These are phyloP conservation scores for Bothriochloa decipiens DNA, from an alignment of 176 grass and related monocot species.

Conservation along the genomic window DNA sequence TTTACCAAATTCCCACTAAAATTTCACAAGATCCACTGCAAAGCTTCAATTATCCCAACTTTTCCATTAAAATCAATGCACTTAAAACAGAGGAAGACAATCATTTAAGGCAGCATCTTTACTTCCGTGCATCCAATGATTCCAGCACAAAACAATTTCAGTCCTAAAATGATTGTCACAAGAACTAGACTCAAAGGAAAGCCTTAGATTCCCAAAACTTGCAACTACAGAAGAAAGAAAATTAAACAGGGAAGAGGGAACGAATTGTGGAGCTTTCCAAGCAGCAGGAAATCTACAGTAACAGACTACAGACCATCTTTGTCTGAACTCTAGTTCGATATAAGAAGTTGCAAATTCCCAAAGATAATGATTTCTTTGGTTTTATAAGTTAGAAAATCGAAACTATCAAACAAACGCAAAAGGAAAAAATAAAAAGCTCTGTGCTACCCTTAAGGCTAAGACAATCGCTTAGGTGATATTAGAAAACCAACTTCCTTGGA, in stretches of 20 bases:
- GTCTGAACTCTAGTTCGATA: neutral
- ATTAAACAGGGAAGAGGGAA: neutral
- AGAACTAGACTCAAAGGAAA: neutral
- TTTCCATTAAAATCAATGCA: neutral
- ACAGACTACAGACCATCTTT: neutral
- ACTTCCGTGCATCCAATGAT: neutral
- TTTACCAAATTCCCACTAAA: neutral
- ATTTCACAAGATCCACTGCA: neutral
- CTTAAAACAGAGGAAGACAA: neutral
- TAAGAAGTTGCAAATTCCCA: neutral
- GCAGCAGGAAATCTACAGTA: neutral
- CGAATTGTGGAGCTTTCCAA: neutral
- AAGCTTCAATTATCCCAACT: constrained; percentile 8
- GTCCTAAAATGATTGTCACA: neutral
- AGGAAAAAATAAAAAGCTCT: neutral
- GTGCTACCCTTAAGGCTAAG: neutral
- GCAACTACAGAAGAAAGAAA: neutral
- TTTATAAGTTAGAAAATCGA: neutral
- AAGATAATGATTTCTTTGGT: neutral
- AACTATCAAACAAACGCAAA: neutral
- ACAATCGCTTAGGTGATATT: neutral
- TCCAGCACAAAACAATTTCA: constrained; percentile 2
- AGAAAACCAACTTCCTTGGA: neutral
- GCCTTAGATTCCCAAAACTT: neutral
- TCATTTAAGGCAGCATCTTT: neutral